Base-by-base conservation (phyloP, 441 rosid species). In the Biscutella auriculata region DNA sequence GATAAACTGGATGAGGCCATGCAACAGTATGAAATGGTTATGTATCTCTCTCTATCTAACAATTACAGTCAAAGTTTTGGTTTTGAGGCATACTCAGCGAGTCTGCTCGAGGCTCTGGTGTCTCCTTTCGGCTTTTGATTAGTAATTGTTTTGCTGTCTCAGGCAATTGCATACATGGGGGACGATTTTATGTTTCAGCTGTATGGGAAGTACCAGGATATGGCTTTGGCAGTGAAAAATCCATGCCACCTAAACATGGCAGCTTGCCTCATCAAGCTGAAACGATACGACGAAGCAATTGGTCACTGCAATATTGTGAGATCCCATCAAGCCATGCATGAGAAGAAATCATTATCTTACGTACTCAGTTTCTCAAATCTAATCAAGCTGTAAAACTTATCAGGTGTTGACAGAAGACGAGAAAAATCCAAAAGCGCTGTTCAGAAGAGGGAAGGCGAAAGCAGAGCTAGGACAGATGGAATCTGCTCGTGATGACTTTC, bases 1-100 rank as follows among this genome's bases (percentile, higher is more conserved):
- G 93, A 77, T n/a, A 86, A 88, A 73, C 69, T 86, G 36, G 96
- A 85, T 73, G 96, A 88, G 75, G 97, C 98, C 65, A 79, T 86
- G 84, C 98, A 84, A 62, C 95, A 92, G 63, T 88, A 92, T 87
- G 98, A 92, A 79, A 92, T 88, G 98, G 98, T 90, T 72, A 70
- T 50, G 17, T 33, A 54, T 73, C 73, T 51, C 2, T 50, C 17
- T 71, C 69, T 72, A 69, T 17, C 29, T 34, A 6, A 9, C 44
- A 29, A 13, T 30, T 63, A 16, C 53, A 0, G 11, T 25, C 51
- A 30, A 49, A 32, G 23, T 39, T 41, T 47, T 57, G 6, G 7
- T 16, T 30, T 57, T 6, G 42, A 14, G 9, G 41, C 60, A 44
- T 40, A 35, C 35, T 27, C 11, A 12, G 28, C 16, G 40, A 67